Base-by-base conservation (phyloP, 768 basidiomycete species). In the Phlegmacium glaucopus region DNA sequence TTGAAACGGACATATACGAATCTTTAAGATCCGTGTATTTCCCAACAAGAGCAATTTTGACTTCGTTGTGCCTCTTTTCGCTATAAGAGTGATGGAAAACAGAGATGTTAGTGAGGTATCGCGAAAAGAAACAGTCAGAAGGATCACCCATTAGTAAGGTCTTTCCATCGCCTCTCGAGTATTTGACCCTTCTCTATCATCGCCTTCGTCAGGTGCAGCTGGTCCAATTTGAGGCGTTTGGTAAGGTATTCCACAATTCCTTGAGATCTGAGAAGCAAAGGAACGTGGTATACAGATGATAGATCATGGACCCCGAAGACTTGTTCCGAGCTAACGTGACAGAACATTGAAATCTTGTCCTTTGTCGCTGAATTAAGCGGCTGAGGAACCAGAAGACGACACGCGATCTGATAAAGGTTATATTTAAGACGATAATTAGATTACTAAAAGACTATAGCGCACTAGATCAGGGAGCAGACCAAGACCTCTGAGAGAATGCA, bases 261-360 rank as follows among this genome's bases (percentile, higher is more conserved):
- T 68, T 99, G 95, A 2, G 91, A 85, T 55, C 87, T 82, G 28
- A 99, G 77, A 13, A 98, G 77, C 9, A 98, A 77, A 4, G 95
- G 95, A 38, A 98, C 95, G 60, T 98, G 95, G 66, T 99, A 99
- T 28, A 97, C 93, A 32, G 94, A 96, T 8, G 87, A 84, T 40
- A 98, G 91, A 62, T 97, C 93, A 63, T 98, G 95, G 6, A 98
- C 89, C 45, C 94, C 95, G 42, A 99, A 77, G 34, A 98, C 95
- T 59, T 91, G 89, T 58, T 90, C 85, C 3, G 85, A 74, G 3
- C 82, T 72, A 57, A 99, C 95, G 60, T 99, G 95, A 68, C 95
- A 97, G 77, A 98, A 98, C 94, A 98, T 97, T 51, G 92, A 93
- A 35, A 99, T 95, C 67, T 99, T 99, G 60, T 85, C 79, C 69